phyloP scores from a whole-genome alignment of 306 rosid genomes.

The Phaseolus lunatus region DNA sequence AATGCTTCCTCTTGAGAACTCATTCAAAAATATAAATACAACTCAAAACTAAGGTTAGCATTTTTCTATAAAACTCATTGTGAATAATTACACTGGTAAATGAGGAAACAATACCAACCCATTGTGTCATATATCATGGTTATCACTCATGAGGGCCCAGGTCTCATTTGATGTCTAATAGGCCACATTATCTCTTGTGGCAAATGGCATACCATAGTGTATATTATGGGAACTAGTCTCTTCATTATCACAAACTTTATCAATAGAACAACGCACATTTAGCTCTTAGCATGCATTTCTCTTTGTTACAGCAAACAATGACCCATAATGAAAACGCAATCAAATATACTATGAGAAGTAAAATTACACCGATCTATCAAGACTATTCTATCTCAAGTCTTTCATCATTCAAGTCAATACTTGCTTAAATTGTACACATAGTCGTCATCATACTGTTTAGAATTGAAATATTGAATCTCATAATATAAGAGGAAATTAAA shows the following conservation, averaged over 20 bases:
- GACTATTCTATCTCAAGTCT: not conserved
- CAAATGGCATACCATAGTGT: too few species aligned
- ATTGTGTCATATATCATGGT: too few species aligned
- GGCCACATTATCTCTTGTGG: not conserved
- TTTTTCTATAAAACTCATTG: too few species aligned
- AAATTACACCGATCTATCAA: not conserved
- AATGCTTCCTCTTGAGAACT: too few species aligned
- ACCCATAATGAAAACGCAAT: not conserved
- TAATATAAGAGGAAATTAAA: too few species aligned
- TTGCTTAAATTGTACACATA: too few species aligned
- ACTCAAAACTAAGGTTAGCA: too few species aligned
- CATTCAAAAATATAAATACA: too few species aligned
- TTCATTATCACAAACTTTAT: not conserved
- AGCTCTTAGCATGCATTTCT: not conserved
- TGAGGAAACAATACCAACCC: too few species aligned
- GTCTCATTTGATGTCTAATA: not conserved
- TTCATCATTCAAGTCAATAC: not conserved
- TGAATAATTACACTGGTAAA: too few species aligned
- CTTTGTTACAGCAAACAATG: not conserved
- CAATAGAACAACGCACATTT: not conserved
- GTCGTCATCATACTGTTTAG: too few species aligned
- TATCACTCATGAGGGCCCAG: not conserved
- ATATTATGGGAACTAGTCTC: not conserved
- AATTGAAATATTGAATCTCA: too few species aligned
- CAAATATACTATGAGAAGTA: not conserved